A percentile compares a stretch with the other conserved stretches of the same genome.
phyloP scores from a whole-genome alignment of 768 basidiomycete species.

The Amanita exitialis region DNA sequence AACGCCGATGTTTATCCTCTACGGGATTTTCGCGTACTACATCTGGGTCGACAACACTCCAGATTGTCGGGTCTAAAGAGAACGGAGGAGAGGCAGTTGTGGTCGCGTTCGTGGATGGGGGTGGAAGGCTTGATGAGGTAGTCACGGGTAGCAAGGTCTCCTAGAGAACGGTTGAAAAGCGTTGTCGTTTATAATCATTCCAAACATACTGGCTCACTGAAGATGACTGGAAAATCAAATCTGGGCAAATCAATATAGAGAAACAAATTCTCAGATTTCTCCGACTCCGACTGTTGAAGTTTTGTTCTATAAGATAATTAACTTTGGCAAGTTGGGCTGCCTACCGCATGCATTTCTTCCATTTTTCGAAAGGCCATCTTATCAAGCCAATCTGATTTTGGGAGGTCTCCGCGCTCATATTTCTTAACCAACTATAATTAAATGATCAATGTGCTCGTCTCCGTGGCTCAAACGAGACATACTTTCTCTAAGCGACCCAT shows the following conservation, averaged over 20 bases:
- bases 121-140: slow-evolving; percentile 4
- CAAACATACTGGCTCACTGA: slow-evolving; percentile 70
- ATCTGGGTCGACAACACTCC: slow-evolving; percentile 89
- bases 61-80: slow-evolving; percentile 62
- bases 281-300: slow-evolving; percentile 63
- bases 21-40: slow-evolving; percentile 89
- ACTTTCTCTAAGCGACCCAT: slow-evolving; percentile 95
- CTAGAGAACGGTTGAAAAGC: not conserved
- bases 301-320: not conserved
- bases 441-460: slow-evolving; percentile 19
- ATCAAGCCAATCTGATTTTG: slow-evolving; percentile 94
- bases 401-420: slow-evolving; percentile 88
- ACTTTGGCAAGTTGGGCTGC: slow-evolving; percentile 13
- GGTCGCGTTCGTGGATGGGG: slow-evolving; percentile 15
- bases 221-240: slow-evolving; percentile 96
- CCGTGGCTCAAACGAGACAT: slow-evolving; percentile 6
- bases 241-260: slow-evolving; percentile 93
- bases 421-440: slow-evolving; percentile 74
- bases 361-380: slow-evolving; percentile 89
- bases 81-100: slow-evolving; percentile 37
- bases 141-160: slow-evolving; percentile 10
- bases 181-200: not conserved
- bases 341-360: slow-evolving; percentile 86
- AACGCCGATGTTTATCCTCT: slow-evolving; percentile 90
- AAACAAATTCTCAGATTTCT: slow-evolving; percentile 90